Evolutionary conservation across 2,329 filamentous ascomycete species (phyloP).

Genomic region (Hirsutella thompsonii): DNA sequence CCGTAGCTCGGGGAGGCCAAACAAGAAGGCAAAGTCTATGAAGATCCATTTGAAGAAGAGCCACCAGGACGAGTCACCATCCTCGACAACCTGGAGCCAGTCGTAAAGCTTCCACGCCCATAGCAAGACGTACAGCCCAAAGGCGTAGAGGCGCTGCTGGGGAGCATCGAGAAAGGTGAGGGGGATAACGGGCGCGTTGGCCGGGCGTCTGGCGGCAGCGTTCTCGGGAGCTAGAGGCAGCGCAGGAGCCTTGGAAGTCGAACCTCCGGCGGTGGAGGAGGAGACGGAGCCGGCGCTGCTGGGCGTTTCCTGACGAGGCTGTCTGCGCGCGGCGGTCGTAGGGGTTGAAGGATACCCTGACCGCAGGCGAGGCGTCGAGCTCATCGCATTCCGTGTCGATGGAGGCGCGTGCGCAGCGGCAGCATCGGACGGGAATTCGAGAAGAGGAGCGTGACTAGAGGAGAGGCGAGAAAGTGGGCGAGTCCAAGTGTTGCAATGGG

Average conservation of each 20-base stretch:
- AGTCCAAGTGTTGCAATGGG: background rate
- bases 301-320: conserved; percentile 17
- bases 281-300: conserved; percentile 16
- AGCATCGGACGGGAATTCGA: conserved; percentile 4
- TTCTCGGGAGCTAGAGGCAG: conserved; percentile 37
- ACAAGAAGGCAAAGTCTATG: conserved; percentile 77
- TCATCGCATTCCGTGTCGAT: conserved; percentile 55
- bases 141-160: conserved; percentile 77
- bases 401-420: background rate
- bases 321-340: conserved; percentile 29
- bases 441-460: background rate
- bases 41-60: conserved; percentile 88
- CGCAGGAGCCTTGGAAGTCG: conserved; percentile 15
- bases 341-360: conserved; percentile 74
- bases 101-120: conserved; percentile 81
- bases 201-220: conserved; percentile 11
- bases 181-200: conserved; percentile 58
- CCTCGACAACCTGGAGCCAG: conserved; percentile 64
- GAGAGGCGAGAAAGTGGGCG: background rate
- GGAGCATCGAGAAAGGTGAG: conserved; percentile 75
- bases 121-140: conserved; percentile 63
- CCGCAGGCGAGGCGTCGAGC: conserved; percentile 67
- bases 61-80: conserved; percentile 77
- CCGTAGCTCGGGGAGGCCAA: conserved; percentile 71
- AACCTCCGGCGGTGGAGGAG: conserved; percentile 15